Conservation (phyloP, 345 rosid species). For the Corchorus olitorius region DNA sequence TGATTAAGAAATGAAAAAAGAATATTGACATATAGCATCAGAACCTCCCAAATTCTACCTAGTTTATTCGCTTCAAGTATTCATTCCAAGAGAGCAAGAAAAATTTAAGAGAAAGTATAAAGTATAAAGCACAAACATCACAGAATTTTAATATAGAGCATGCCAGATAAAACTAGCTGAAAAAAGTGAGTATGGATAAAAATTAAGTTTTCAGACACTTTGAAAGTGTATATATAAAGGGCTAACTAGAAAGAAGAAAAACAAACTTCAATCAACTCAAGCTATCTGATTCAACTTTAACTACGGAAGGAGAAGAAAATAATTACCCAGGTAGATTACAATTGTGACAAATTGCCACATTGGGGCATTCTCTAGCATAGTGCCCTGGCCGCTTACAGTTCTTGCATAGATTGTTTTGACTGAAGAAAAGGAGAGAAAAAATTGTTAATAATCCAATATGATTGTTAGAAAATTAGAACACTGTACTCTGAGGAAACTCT, state of each 20-base stretch:
- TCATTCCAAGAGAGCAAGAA: neutral
- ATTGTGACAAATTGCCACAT: constrained; percentile 95
- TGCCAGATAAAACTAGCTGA: neutral
- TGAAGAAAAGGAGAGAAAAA: constrained; percentile 36
- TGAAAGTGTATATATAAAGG: neutral
- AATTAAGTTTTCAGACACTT: neutral
- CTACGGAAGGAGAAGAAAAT: neutral
- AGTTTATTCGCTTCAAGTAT: neutral
- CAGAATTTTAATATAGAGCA: neutral
- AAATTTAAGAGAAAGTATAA: neutral
- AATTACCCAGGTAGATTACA: constrained; percentile 95
- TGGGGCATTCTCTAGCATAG: constrained; percentile 94
- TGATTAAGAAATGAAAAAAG: too few species aligned
- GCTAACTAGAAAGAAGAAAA: neutral
- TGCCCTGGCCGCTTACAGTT: constrained; percentile 98
- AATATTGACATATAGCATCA: too few species aligned
- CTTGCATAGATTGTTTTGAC: constrained; percentile 92
- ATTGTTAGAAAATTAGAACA: neutral
- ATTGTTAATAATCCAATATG: constrained; percentile 16
- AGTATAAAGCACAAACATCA: neutral
- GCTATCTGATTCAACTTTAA: neutral
- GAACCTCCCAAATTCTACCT: neutral
- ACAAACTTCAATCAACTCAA: neutral
- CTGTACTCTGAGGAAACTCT: neutral
- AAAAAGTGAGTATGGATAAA: neutral